Evolutionary conservation across 2,329 filamentous ascomycete species (phyloP), one percentile per base, ranked within the genome.

Genomic region (Xylogone sp.): DNA sequence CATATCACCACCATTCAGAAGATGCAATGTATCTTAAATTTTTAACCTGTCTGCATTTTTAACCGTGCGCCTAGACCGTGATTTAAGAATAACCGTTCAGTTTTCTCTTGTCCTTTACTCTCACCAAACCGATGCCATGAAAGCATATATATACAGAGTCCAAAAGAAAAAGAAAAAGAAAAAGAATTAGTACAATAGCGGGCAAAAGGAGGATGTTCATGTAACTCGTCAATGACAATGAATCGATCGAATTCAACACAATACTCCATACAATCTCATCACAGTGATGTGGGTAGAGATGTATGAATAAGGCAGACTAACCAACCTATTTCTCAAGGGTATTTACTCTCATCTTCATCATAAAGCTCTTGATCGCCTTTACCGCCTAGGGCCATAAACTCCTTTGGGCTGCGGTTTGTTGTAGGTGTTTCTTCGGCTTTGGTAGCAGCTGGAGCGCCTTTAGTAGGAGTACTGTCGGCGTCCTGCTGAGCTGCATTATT

Each of bases 301-400:
- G 13, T 13, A 13, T 8, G 27, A 31, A 8, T 7, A 31, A 31
- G n/a, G 12, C 13, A 18, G 34, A n/a, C 5, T 39, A 39, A 39
- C 34, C 34, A 6, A 18, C 34, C 34, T 7, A 39, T 39, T 13
- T 39, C n/a, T 39, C 34, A 39, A 39, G 34, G 13, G 59, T 82
- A 83, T 52, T 76, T 71, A 61, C 76, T 81, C 34, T 64, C 68
- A 21, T 89, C 86, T 46, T 89, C 75, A 9, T 79, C 82, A 65
- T 85, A 97, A 13, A 97, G 75, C 43, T 79, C 75, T 68, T 90
- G 83, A 63, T 97, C 93, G 4, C 91, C 93, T 62, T 88, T 89
- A 16, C 90, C 90, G 39, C 93, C 93, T 75, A 95, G 79, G 55
- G 86, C 81, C 68, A 90, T 86, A 60, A 97, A 97, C 62, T 94